phyloP scores from a whole-genome alignment of 108 stramenopile species.

The Aurantiochytrium sp. region DNA sequence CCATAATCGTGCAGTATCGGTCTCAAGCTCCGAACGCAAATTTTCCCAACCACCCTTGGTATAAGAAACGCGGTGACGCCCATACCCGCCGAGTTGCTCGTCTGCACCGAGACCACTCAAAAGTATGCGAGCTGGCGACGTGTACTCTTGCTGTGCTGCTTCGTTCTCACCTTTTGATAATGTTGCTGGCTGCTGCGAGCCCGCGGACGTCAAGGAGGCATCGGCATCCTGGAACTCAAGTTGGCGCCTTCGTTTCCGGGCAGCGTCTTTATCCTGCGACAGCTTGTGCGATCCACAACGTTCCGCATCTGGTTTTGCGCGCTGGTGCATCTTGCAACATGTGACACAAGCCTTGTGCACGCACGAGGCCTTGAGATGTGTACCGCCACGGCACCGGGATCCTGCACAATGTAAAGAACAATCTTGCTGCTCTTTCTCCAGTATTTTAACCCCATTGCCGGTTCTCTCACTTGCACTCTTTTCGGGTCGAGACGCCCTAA shows the following conservation, averaged over 20 bases:
- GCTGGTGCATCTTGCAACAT: neutral
- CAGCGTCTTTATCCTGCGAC: neutral
- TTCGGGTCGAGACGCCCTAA: neutral
- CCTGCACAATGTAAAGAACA: neutral
- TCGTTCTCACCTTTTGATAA: too few species aligned
- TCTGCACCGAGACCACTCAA: slow-evolving; percentile 90
- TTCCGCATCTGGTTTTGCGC: neutral
- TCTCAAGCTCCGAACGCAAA: slow-evolving; percentile 63
- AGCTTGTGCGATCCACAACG: neutral
- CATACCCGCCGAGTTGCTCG: slow-evolving; percentile 91
- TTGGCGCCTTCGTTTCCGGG: neutral
- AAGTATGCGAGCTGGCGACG: slow-evolving; percentile 46
- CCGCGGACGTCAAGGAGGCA: too few species aligned
- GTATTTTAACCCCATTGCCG: neutral
- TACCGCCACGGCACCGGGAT: neutral
- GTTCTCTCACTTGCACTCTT: too few species aligned
- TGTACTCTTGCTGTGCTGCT: neutral
- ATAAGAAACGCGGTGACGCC: slow-evolving; percentile 68
- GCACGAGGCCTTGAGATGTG: slow-evolving; percentile 31
- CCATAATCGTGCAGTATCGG: slow-evolving; percentile 83
- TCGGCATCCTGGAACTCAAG: neutral
- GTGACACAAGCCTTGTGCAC: slow-evolving; percentile 15
- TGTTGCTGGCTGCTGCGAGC: neutral
- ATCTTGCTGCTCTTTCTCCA: neutral
- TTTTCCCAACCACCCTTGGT: slow-evolving; percentile 56